Base-by-base conservation (phyloP, 1,139 yeast genomes). In the Candida buenavistaensis region DNA sequence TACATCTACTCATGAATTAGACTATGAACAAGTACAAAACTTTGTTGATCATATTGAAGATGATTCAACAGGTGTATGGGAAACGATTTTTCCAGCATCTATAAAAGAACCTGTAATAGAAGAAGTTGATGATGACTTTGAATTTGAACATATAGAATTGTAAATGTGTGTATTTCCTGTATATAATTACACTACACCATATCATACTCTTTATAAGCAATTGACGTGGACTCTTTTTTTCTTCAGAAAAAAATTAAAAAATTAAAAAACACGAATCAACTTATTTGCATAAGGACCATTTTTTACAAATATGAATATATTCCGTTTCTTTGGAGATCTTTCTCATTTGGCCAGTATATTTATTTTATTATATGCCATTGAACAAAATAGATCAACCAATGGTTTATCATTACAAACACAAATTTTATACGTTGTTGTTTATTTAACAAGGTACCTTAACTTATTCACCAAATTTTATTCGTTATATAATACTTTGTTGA, bases 361-460 rank as follows among this genome's bases (percentile, higher is more conserved):
- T 41, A 73, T 92, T 41, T 71, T 92, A 45, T 69, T 90, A 36
- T 81, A 78, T 41, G 79, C 89, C 33, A 87, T 92, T 51, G 78
- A 71, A 41, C 57, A 64, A 15, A 75, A 84, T 40, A 68, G 71
- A 47, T 82, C 95, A 9, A 81, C 84, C 37, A 77, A 80, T 28
- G 98, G 98, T 23, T 76, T 92, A 37, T 89, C 97, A 3, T 68
- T 88, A 57, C 90, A 90, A 64, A 87, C 97, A 0, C 97, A 92
- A 56, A 68, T 77, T 1, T 64, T 92, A 31, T 92, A 92, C 55
- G 80, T 78, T 24, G 44, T 85, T 31, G 97, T 92, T 13, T 90
- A 80, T 52, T 56, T 82, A 30, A 76, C 95, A 14, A 76, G 98
- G 47, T 92, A 92, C 59, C 53, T 88, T 45, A 92, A 87, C 59